Percentiles rank a stretch among this genome's conserved stretches.
Conservation (phyloP, 2,329 filamentous ascomycete genomes). For the Scedosporium minutisporum region DNA sequence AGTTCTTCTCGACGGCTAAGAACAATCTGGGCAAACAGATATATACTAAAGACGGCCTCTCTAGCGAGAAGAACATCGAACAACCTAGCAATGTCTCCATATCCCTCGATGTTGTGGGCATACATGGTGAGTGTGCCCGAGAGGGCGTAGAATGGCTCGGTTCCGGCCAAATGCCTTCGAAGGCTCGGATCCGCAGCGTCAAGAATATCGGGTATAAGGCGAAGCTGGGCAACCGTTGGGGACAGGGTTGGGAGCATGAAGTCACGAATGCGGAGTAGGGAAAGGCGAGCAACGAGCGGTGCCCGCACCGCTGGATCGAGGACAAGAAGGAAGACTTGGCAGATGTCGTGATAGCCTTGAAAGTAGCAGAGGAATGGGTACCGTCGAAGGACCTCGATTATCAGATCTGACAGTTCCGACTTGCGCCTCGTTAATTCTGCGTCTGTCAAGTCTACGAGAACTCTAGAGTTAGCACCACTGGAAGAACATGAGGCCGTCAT, state of each 20-base stretch:
- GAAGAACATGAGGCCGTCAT: conserved; percentile 8
- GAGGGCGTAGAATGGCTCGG: conserved; percentile 84
- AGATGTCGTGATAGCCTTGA: conserved; percentile 97
- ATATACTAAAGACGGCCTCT: conserved; percentile 81
- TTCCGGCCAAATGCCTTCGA: conserved; percentile 63
- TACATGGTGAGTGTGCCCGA: conserved; percentile 93
- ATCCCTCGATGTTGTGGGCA: conserved; percentile 87
- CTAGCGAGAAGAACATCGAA: conserved; percentile 87
- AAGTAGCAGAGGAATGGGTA: conserved; percentile 88
- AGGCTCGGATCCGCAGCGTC: conserved; percentile 61
- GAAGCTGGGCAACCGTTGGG: conserved; percentile 76
- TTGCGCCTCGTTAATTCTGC: conserved; percentile 63
- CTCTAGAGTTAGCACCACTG: conserved; percentile 15
- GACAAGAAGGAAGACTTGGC: conserved; percentile 86
- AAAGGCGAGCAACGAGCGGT: conserved; percentile 66
- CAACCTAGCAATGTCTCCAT: conserved; percentile 76
- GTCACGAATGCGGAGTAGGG: conserved; percentile 82
- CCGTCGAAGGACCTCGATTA: conserved; percentile 68
- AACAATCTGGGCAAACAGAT: conserved; percentile 85
- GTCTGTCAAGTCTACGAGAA: conserved; percentile 39
- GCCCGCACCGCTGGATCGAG: conserved; percentile 54
- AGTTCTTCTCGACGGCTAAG: conserved; percentile 72
- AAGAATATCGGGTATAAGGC: conserved; percentile 75
- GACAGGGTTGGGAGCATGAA: conserved; percentile 90
- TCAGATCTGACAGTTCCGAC: conserved; percentile 66